These are phyloP conservation scores for Stephania japonica DNA, from an alignment of 164 flowering plant genomes.

Conservation along the genomic window DNA sequence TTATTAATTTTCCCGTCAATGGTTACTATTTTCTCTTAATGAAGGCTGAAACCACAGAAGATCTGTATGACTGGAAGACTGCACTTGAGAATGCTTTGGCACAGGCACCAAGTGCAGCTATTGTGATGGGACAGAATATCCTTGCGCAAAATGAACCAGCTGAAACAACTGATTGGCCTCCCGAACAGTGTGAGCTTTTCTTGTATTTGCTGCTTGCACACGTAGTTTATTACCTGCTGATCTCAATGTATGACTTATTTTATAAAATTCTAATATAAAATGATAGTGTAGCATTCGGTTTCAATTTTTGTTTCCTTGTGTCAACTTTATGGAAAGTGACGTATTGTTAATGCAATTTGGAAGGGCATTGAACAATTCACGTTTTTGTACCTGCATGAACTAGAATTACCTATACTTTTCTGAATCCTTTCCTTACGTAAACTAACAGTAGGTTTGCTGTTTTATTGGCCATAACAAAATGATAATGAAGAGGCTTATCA, in stretches of 20 bases:
- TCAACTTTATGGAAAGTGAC: not conserved
- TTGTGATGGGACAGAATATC: constrained; percentile 71
- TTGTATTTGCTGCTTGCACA: constrained; percentile 9
- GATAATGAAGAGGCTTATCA: not conserved
- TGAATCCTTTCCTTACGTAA: too few species aligned
- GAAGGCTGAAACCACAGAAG: constrained; percentile 91
- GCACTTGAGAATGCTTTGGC: constrained; percentile 88
- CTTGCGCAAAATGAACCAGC: constrained; percentile 54
- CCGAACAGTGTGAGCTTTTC: constrained; percentile 50
- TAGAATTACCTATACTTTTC: too few species aligned
- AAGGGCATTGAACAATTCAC: not conserved
- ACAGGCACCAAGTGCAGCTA: constrained; percentile 75
- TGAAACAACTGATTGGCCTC: constrained; percentile 49
- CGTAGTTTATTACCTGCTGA: constrained; percentile 5
- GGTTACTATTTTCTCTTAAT: not conserved
- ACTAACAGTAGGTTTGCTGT: not conserved
- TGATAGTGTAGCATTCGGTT: not conserved
- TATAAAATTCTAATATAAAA: not conserved
- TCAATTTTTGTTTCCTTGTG: not conserved
- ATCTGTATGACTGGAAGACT: constrained; percentile 81
- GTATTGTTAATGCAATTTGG: not conserved
- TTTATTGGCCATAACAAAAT: not conserved
- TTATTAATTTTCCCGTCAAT: too few species aligned
- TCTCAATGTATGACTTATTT: not conserved
- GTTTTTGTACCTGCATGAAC: not conserved